phyloP scores from a whole-genome alignment of 257 asterid genomes.

The Buddleja alternifolia region DNA sequence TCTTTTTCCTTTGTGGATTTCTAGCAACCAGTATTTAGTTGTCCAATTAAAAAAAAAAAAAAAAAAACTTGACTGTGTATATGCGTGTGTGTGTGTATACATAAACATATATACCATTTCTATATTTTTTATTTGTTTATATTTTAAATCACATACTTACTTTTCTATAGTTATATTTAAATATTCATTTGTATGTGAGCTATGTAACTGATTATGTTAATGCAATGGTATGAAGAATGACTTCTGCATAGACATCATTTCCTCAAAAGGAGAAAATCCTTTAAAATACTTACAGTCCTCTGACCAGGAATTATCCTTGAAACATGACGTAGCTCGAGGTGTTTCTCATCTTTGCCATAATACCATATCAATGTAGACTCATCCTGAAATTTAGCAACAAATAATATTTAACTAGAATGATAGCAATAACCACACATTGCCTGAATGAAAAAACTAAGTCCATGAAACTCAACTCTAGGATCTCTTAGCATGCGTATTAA shows the following conservation, averaged over 20 bases:
- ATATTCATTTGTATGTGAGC: too few species aligned
- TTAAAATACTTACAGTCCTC: conserved; percentile 78
- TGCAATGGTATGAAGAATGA: too few species aligned
- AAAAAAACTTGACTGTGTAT: too few species aligned
- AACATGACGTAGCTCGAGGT: conserved; percentile 70
- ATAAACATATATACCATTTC: too few species aligned
- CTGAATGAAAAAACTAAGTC: too few species aligned
- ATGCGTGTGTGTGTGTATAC: too few species aligned
- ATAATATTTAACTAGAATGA: conserved; percentile 16
- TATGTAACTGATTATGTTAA: too few species aligned
- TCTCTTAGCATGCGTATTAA: not conserved
- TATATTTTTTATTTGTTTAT: too few species aligned
- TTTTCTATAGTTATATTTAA: too few species aligned
- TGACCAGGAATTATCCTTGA: conserved; percentile 92
- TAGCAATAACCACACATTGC: not conserved
- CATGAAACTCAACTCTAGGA: conserved; percentile 21
- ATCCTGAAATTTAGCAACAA: conserved; percentile 60
- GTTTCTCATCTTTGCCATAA: conserved; percentile 82
- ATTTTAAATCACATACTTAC: too few species aligned
- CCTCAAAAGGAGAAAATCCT: conserved; percentile 20
- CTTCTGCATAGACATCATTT: conserved; percentile 10
- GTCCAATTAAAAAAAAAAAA: too few species aligned
- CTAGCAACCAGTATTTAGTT: too few species aligned
- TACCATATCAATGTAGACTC: conserved; percentile 89
- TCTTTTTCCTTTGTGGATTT: not conserved